These are phyloP conservation scores for Colletotrichum noveboracense DNA, from an alignment of 2,329 filamentous ascomycete species.

Conservation along the genomic window DNA sequence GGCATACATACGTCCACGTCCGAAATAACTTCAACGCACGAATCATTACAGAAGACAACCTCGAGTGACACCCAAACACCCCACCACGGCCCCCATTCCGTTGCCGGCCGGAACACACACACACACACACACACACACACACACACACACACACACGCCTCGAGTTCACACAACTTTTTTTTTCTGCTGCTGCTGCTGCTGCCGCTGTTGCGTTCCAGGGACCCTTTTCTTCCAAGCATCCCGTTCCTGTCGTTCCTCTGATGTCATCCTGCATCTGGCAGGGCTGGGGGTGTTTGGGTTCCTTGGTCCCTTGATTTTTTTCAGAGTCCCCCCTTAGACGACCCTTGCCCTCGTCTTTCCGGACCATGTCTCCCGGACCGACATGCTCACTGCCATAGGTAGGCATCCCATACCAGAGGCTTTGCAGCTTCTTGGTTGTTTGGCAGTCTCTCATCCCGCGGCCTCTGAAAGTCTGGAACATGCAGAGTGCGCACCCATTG, in stretches of 20 bases:
- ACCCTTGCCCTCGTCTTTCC: not conserved
- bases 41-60: not conserved
- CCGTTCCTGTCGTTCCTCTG: conserved; percentile 5
- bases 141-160: not conserved
- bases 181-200: not conserved
- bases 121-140: no score
- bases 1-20: not conserved
- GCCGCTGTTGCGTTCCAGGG: not conserved
- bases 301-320: conserved; percentile 11
- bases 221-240: not conserved
- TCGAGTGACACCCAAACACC: not conserved
- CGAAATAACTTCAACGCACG: not conserved
- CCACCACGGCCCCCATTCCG: not conserved
- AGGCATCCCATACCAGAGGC: not conserved
- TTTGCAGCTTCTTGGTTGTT: not conserved
- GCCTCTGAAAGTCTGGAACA: not conserved
- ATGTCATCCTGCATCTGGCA: conserved; percentile 17
- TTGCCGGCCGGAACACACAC: not conserved
- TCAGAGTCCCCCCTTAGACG: not conserved
- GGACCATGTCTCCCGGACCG: conserved; percentile 1
- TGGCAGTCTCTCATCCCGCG: not conserved
- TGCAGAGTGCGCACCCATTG: not conserved
- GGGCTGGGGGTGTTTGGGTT: not conserved
- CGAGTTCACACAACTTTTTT: not conserved
- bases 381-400: not conserved